A percentile compares a stretch with the other conserved stretches of the same genome.
phyloP scores from a whole-genome alignment of 1,139 yeast species.

The Taphrina communis region DNA sequence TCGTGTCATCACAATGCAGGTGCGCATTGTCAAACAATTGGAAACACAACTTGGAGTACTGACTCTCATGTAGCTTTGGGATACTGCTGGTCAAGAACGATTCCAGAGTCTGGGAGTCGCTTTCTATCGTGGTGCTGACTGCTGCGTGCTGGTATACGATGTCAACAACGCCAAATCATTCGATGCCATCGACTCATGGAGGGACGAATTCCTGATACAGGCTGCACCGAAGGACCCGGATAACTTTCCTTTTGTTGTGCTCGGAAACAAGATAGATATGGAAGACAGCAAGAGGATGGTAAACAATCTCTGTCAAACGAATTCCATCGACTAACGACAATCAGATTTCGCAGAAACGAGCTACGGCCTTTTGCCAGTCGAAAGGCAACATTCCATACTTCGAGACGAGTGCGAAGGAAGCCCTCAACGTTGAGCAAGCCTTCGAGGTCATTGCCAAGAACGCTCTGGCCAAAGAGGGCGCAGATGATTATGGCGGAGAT shows the following conservation, averaged over 20 bases:
- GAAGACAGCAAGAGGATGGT: constrained; percentile 89
- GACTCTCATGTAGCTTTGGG: constrained; percentile 70
- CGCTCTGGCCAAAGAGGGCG: constrained; percentile 89
- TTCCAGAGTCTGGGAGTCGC: constrained; percentile 96
- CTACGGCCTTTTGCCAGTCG: constrained; percentile 81
- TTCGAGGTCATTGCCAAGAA: constrained; percentile 95
- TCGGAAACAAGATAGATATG: constrained; percentile 93
- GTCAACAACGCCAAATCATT: constrained; percentile 92
- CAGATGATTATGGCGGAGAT: constrained; percentile 59
- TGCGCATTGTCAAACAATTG: constrained; percentile 51
- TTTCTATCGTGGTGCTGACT: constrained; percentile 96
- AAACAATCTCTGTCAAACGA: neutral
- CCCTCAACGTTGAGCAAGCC: constrained; percentile 91
- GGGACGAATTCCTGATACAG: constrained; percentile 92
- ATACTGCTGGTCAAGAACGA: constrained; percentile 86
- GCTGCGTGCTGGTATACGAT: constrained; percentile 94
- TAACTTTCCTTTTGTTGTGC: constrained; percentile 89
- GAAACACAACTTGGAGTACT: constrained; percentile 55
- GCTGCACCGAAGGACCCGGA: constrained; percentile 93
- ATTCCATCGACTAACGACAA: neutral
- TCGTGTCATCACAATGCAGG: constrained; percentile 68
- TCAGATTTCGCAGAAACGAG: constrained; percentile 68
- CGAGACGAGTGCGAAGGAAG: constrained; percentile 90
- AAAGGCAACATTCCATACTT: constrained; percentile 91
- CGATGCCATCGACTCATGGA: constrained; percentile 88